Evolutionary conservation across 2,329 filamentous ascomycete species (phyloP), one percentile per base, ranked within the genome.

Genomic region (Ophiostoma quercus): DNA sequence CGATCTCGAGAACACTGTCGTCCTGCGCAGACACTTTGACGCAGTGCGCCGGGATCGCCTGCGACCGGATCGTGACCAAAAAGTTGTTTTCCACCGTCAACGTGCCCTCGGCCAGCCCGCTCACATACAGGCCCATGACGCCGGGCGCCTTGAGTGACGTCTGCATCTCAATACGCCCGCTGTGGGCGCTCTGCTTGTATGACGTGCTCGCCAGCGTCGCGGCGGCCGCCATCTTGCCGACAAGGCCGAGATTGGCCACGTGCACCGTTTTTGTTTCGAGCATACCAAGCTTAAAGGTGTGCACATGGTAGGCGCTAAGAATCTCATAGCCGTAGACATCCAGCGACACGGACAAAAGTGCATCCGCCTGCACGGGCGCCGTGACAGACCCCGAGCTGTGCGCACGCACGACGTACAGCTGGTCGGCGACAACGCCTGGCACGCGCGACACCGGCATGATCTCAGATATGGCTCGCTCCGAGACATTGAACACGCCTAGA

Each of bases 141-240:
- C 94, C 94, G 1, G 97, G 80, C 0, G 93, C 93, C 77, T 96
- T 97, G 60, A 97, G 77, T 16, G 84, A 86, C 0, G 90, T 86
- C 74, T 88, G 87, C 14, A 96, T 79, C 8, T 87, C 79, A 25
- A 95, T 79, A 19, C 87, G 81, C 0, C 88, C 87, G 70, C 87
- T 89, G 8, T 84, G 81, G 7, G 60, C 32, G 47, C 74, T 76
- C 65, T 74, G 76, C 62, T 88, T 77, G 43, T 84, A 84, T 37
- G 85, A 83, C n/a, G 82, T 88, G 51, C 82, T 83, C 0, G 90
- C 81, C 8, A 97, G 84, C 0, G 92, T 93, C 0, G 92, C 93
- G 0, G 90, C 88, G 0, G 93, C 94, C 0, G 92, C 92, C 91
- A 98, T 96, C 79, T 97, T 97, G 1, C 86, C 90, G 3, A 96